A percentile compares a stretch with the other conserved stretches of the same genome.
Evolutionary conservation across 1,284 basidiomycete species (phyloP).

Genomic region (Ganoderma multipileum): DNA sequence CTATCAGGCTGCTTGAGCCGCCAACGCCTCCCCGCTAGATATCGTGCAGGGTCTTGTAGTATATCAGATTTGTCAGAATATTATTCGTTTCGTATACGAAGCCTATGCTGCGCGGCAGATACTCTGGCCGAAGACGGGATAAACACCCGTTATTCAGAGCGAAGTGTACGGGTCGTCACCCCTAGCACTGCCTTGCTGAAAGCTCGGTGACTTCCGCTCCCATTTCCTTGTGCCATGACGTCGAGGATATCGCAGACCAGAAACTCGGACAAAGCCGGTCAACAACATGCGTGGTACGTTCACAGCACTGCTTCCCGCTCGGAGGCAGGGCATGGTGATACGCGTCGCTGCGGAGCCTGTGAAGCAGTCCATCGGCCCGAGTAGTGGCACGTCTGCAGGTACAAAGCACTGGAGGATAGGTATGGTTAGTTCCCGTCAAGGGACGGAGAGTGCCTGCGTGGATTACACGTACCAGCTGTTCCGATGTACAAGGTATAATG

Average conservation of each 20-base stretch:
- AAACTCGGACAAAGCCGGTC: slow-evolving; percentile 18
- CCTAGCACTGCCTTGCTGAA: slow-evolving; percentile 9
- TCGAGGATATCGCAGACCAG: too few relatives aligned
- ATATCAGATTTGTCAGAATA: too few relatives aligned
- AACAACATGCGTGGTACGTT: slow-evolving; percentile 17
- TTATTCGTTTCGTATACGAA: too few relatives aligned
- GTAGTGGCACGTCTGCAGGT: slow-evolving; percentile 9
- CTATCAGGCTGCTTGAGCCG: too few relatives aligned
- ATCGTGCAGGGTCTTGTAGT: too few relatives aligned
- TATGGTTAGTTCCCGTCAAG: background rate
- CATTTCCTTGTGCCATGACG: background rate
- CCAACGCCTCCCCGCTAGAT: too few relatives aligned
- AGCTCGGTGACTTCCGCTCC: slow-evolving; percentile 6
- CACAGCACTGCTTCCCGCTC: slow-evolving; percentile 15
- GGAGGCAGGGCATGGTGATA: slow-evolving; percentile 19
- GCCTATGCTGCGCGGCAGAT: too few relatives aligned
- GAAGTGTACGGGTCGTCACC: slow-evolving; percentile 21
- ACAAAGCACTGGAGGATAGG: slow-evolving; percentile 4
- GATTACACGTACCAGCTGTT: slow-evolving; percentile 12
- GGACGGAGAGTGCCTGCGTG: too few relatives aligned
- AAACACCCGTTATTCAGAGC: background rate
- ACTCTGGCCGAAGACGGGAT: background rate
- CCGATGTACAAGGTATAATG: slow-evolving; percentile 17
- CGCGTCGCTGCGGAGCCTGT: slow-evolving; percentile 7
- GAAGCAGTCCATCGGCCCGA: slow-evolving; percentile 21